phyloP scores from a whole-genome alignment of 805 yeast genomes.

The Wickerhamomyces bovis region DNA sequence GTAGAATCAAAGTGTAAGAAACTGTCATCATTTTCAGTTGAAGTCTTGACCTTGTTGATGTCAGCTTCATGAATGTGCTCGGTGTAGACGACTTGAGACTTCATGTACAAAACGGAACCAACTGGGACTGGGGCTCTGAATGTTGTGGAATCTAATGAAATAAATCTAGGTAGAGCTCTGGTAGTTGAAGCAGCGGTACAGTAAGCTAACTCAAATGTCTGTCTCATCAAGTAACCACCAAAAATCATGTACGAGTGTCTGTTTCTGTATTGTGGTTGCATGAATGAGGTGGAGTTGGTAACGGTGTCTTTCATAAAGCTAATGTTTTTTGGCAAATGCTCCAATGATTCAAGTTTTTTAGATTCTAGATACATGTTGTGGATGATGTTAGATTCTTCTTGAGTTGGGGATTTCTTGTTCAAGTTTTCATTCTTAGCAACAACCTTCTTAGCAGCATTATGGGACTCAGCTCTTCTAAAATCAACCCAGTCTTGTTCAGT shows the following conservation, averaged over 20 bases:
- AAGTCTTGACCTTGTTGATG: constrained; percentile 4
- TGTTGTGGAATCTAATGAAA: constrained; percentile 84
- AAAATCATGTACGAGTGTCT: constrained; percentile 91
- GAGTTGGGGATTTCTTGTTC: constrained; percentile 65
- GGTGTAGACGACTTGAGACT: constrained; percentile 80
- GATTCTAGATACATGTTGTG: constrained; percentile 69
- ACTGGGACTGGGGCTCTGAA: constrained; percentile 95
- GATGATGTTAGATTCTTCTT: constrained; percentile 65
- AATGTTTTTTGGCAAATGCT: constrained; percentile 42
- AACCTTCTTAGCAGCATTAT: constrained; percentile 78
- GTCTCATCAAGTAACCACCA: constrained; percentile 91
- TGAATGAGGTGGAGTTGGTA: constrained; percentile 71
- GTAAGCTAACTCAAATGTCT: constrained; percentile 89
- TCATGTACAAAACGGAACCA: constrained; percentile 80
- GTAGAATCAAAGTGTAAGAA: constrained; percentile 47
- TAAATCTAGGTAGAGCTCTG: constrained; percentile 79
- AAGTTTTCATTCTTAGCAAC: constrained; percentile 61
- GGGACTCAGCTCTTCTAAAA: constrained; percentile 83
- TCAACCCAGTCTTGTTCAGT: constrained; percentile 75
- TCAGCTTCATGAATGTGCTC: constrained; percentile 56
- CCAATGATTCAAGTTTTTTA: constrained; percentile 29
- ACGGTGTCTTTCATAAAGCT: constrained; percentile 67
- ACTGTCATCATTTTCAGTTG: constrained; percentile 20
- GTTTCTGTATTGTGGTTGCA: constrained; percentile 96
- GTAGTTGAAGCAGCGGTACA: constrained; percentile 89